Evolutionary conservation across 768 basidiomycete genomes (phyloP), one percentile per base, ranked within the genome.

Genomic region (Roridomyces roridus): DNA sequence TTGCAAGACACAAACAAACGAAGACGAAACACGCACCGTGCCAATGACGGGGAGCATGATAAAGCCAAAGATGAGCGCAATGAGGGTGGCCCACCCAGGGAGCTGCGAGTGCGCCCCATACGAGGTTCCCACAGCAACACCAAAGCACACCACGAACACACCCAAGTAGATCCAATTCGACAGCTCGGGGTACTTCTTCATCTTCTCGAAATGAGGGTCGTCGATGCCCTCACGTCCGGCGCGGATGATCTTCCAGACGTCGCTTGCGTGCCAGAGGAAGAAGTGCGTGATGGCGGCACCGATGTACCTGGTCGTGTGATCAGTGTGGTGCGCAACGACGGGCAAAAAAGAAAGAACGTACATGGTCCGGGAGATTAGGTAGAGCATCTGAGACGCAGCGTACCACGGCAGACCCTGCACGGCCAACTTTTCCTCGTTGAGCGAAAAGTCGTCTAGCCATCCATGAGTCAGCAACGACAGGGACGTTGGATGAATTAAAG

Each of bases 41-140:
- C 80, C 83, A 48, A 82, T 73, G 64, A 85, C 75, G 11, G 82
- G 73, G 20, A 80, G 70, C 21, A 76, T 80, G 36, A 80, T 54
- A 48, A 66, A 69, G 0, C 80, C 80, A 51, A 87, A 73, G 25
- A 84, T 59, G 29, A 85, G 63, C 6, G 82, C 74, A n/a, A 74
- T 60, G 50, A 77, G 67, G n/a, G 74, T 66, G 0, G 65, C 74
- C 75, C 75, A 77, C 62, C 70, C 72, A 7, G 75, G 75, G 3
- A 77, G 61, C 24, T 72, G 72, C 6, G 72, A 73, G 41, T 73
- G 67, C 17, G 72, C 73, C 0, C 69, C 56, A 43, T 77, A 75
- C 0, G 69, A 71, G 7, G 73, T 72, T 18, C 69, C 75, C 6
- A 76, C 58, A 11, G 72, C 70, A 52, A 75, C 67, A 1, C 61